Percentiles rank a stretch among this genome's conserved stretches.
Conservation (phyloP, 768 basidiomycete genomes). For the Suillus placidus region DNA sequence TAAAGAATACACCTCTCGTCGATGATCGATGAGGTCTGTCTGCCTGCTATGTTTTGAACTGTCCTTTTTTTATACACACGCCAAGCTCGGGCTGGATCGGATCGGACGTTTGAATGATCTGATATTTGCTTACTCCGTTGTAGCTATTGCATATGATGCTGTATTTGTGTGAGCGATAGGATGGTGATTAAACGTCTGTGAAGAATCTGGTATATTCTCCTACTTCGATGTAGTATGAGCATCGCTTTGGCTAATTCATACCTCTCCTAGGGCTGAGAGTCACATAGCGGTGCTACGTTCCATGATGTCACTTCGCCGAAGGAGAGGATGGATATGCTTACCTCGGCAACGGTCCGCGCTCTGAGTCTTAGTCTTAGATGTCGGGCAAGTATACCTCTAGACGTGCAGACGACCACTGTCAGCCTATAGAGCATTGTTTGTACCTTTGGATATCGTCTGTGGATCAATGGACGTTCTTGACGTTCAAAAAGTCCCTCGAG, state of each 20-base stretch:
- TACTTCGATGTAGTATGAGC: too few relatives aligned
- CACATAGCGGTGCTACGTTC: conserved; percentile 54
- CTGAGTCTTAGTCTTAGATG: conserved; percentile 17
- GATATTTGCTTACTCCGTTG: too few relatives aligned
- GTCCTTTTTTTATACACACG: neutral
- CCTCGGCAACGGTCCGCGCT: conserved; percentile 52
- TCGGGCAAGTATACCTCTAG: neutral
- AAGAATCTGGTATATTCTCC: too few relatives aligned
- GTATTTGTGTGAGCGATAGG: too few relatives aligned
- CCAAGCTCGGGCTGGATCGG: too few relatives aligned
- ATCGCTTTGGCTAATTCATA: too few relatives aligned
- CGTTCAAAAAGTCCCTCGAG: conserved; percentile 69
- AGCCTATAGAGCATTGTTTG: conserved; percentile 1
- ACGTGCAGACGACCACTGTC: neutral
- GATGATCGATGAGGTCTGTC: neutral
- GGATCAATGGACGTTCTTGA: neutral
- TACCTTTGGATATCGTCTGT: neutral
- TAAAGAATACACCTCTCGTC: neutral
- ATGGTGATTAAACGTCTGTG: too few relatives aligned
- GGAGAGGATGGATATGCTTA: conserved; percentile 84
- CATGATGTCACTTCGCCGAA: conserved; percentile 76
- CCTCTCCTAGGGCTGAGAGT: too few relatives aligned
- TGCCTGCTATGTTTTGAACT: neutral
- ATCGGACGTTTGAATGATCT: neutral
- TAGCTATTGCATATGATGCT: too few relatives aligned